Conservation (phyloP, 352 stramenopile species). For the Globisporangium megalacanthum region DNA sequence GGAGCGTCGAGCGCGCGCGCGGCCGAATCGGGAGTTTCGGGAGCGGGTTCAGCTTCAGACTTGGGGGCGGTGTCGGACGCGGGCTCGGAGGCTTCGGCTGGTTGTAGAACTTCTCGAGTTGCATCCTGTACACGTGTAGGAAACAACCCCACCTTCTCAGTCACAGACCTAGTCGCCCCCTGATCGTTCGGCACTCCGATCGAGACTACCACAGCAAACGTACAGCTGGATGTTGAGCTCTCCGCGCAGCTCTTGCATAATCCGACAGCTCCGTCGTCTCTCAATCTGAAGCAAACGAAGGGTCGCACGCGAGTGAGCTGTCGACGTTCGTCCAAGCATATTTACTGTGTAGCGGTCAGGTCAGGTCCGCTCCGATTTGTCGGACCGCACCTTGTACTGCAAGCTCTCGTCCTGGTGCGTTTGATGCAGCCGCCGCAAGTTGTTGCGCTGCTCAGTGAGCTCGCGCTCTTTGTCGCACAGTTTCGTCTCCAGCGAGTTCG, state of each 20-base stretch:
- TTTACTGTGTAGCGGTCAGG: too few relatives aligned
- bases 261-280: conserved; percentile 13
- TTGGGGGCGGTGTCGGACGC: too few relatives aligned
- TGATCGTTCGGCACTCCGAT: background rate
- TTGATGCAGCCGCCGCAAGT: conserved; percentile 10
- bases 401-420: conserved; percentile 13
- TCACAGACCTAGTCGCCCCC: background rate
- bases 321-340: background rate
- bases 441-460: conserved; percentile 5
- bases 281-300: conserved; percentile 13
- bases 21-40: background rate
- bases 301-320: background rate
- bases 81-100: conserved; percentile 4
- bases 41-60: background rate
- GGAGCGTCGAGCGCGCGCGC: conserved; percentile 1
- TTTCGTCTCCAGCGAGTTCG: background rate
- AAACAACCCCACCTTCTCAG: background rate
- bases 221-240: conserved; percentile 20
- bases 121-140: conserved; percentile 6
- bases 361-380: too few relatives aligned
- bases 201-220: background rate
- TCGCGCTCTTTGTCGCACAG: conserved; percentile 12
- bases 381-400: conserved; percentile 13
- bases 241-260: conserved; percentile 20
- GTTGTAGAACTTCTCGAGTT: conserved; percentile 16